Conservation (phyloP, 768 basidiomycete genomes). For the Amanita thiersii region DNA sequence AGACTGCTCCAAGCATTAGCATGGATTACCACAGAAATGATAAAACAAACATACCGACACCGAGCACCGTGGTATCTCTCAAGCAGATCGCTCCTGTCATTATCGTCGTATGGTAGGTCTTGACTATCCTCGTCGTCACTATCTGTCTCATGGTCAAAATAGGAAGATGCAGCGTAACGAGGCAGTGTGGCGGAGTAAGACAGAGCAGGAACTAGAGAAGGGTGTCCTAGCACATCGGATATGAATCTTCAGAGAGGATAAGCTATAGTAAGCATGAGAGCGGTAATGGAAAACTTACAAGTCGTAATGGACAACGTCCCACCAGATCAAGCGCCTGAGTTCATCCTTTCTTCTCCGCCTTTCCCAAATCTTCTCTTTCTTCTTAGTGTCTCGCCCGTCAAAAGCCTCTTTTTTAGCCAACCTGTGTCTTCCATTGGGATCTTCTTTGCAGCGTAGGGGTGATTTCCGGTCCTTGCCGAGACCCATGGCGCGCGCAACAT, state of each 20-base stretch:
- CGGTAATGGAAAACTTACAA: slow-evolving; percentile 39
- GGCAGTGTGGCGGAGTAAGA: slow-evolving; percentile 52
- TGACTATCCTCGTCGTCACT: slow-evolving; percentile 9
- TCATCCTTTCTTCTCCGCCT: slow-evolving; percentile 24
- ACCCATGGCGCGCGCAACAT: slow-evolving; percentile 55
- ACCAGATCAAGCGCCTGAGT: slow-evolving; percentile 48
- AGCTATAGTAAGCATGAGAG: slow-evolving; percentile 3
- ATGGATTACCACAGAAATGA: slow-evolving; percentile 6
- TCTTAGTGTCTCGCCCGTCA: neutral
- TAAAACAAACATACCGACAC: slow-evolving; percentile 43
- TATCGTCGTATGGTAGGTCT: slow-evolving; percentile 11
- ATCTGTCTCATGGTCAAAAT: slow-evolving; percentile 10
- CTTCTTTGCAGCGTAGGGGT: slow-evolving; percentile 32
- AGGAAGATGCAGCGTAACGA: slow-evolving; percentile 28
- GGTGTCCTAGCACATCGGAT: slow-evolving; percentile 57
- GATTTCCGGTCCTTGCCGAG: slow-evolving; percentile 39
- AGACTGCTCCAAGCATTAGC: slow-evolving; percentile 29
- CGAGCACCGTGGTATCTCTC: slow-evolving; percentile 28
- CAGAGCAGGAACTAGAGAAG: slow-evolving; percentile 48
- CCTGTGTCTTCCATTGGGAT: neutral
- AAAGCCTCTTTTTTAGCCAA: neutral
- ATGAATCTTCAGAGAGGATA: slow-evolving; percentile 40
- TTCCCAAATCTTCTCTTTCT: slow-evolving; percentile 8
- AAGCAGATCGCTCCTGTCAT: slow-evolving; percentile 28
- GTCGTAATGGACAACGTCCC: slow-evolving; percentile 75